Evolutionary conservation across 2,329 filamentous ascomycete species (phyloP).

Genomic region (Teratosphaeria destructans): DNA sequence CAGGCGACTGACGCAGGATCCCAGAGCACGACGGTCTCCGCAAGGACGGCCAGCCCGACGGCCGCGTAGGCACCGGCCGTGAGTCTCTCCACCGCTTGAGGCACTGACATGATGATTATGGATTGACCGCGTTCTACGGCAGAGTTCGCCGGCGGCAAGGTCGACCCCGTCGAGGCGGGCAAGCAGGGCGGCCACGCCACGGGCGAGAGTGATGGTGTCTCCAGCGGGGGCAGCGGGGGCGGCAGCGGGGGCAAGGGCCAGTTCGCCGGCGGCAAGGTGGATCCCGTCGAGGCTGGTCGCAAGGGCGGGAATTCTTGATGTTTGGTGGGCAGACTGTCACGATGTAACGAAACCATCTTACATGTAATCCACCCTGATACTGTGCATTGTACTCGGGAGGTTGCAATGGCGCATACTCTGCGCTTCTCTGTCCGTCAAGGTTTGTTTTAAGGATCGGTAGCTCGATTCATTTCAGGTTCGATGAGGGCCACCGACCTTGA

Average conservation of each 20-base stretch:
- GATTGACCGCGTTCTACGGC: not conserved
- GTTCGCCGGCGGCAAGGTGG: constrained; percentile 34
- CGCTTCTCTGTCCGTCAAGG: too few relatives aligned
- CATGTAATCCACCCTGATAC: too few relatives aligned
- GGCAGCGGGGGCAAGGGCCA: constrained; percentile 18
- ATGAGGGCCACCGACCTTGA: too few relatives aligned
- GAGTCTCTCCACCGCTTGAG: not conserved
- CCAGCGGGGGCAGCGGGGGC: constrained; percentile 4
- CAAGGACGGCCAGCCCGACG: constrained; percentile 33
- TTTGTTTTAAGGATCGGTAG: too few relatives aligned
- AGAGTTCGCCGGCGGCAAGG: constrained; percentile 33
- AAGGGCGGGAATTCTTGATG: constrained; percentile 22
- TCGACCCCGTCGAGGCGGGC: constrained; percentile 32
- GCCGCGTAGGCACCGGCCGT: constrained; percentile 31
- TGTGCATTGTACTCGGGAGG: too few relatives aligned
- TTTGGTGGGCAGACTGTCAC: not conserved
- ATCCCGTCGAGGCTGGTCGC: constrained; percentile 31
- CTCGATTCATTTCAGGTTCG: too few relatives aligned
- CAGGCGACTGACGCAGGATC: constrained; percentile 1
- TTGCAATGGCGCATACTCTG: too few relatives aligned
- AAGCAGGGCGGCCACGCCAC: constrained; percentile 27
- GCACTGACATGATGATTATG: not conserved
- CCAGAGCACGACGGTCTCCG: constrained; percentile 33
- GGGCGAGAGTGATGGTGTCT: constrained; percentile 10
- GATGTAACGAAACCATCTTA: not conserved